phyloP scores from a whole-genome alignment of 2,329 filamentous ascomycete genomes.

The Calonectria pauciramosa region DNA sequence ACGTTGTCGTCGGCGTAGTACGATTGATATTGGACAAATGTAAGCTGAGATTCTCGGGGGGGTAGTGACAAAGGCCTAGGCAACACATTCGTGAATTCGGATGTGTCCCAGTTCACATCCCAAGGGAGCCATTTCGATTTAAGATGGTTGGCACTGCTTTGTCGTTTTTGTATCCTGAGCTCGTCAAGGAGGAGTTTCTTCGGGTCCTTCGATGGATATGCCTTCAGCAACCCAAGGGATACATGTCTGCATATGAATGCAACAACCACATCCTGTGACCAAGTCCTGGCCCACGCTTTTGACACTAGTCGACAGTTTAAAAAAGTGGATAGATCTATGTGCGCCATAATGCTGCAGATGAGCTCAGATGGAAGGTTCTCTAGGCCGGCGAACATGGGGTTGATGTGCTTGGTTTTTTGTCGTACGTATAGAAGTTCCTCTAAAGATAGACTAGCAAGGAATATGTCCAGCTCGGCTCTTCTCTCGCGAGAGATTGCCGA shows the following conservation, averaged over 20 bases:
- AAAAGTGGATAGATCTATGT: slow-evolving; percentile 44
- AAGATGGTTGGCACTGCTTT: slow-evolving; percentile 18
- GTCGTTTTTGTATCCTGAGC: slow-evolving; percentile 29
- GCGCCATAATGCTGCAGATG: slow-evolving; percentile 37
- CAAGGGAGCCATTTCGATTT: slow-evolving; percentile 29
- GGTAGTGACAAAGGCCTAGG: background rate
- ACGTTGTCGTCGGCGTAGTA: slow-evolving; percentile 44
- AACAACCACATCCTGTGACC: slow-evolving; percentile 42
- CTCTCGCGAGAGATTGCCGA: background rate
- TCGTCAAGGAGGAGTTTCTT: slow-evolving; percentile 30
- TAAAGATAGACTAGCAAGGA: slow-evolving; percentile 42
- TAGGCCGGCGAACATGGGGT: slow-evolving; percentile 40
- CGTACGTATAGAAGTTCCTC: slow-evolving; percentile 48
- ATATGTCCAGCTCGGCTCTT: slow-evolving; percentile 38
- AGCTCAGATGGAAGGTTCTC: slow-evolving; percentile 47
- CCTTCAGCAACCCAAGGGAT: slow-evolving; percentile 46
- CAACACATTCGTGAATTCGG: background rate
- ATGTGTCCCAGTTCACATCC: slow-evolving; percentile 27
- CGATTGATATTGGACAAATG: slow-evolving; percentile 16
- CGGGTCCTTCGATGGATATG: slow-evolving; percentile 10
- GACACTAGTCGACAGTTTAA: slow-evolving; percentile 44
- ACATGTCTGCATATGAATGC: slow-evolving; percentile 39
- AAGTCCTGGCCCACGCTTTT: slow-evolving; percentile 42
- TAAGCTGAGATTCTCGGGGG: background rate
- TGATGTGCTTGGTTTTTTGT: slow-evolving; percentile 27